Conservation (phyloP, 192 early-diverging fungal species). For the Backusella liffmaniae region DNA sequence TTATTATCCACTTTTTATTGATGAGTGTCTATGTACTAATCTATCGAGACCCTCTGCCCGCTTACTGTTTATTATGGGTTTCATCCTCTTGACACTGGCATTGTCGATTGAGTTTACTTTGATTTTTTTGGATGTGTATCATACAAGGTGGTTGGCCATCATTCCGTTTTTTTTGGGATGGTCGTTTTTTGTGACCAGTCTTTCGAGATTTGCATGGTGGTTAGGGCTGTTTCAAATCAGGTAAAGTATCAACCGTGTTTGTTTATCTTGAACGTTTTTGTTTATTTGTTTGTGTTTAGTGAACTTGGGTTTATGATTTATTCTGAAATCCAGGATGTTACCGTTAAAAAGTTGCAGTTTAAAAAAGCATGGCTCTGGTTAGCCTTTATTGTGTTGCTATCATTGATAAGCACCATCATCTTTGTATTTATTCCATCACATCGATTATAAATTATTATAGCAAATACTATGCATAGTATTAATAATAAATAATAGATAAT, state of each 20-base stretch:
- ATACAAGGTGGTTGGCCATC: constrained; percentile 34
- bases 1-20: constrained; percentile 43
- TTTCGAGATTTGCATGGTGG: constrained; percentile 38
- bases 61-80: constrained; percentile 23
- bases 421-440: constrained; percentile 30
- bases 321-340: constrained; percentile 22
- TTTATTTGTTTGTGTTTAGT: constrained; percentile 10
- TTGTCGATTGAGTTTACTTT: constrained; percentile 37
- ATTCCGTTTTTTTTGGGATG: constrained; percentile 38
- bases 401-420: constrained; percentile 20
- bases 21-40: constrained; percentile 38
- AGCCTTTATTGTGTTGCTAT: not conserved
- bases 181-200: constrained; percentile 29
- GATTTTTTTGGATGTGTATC: constrained; percentile 30
- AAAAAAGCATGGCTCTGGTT: constrained; percentile 22
- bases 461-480: not conserved
- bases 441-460: constrained; percentile 7
- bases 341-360: constrained; percentile 11
- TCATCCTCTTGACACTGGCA: constrained; percentile 31
- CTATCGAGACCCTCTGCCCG: constrained; percentile 12
- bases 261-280: too few relatives aligned
- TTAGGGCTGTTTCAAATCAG: constrained; percentile 28
- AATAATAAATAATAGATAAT: not conserved
- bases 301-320: constrained; percentile 24
- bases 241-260: constrained; percentile 10